phyloP scores from a whole-genome alignment of 257 asterid genomes.

The Salvia miltiorrhiza region DNA sequence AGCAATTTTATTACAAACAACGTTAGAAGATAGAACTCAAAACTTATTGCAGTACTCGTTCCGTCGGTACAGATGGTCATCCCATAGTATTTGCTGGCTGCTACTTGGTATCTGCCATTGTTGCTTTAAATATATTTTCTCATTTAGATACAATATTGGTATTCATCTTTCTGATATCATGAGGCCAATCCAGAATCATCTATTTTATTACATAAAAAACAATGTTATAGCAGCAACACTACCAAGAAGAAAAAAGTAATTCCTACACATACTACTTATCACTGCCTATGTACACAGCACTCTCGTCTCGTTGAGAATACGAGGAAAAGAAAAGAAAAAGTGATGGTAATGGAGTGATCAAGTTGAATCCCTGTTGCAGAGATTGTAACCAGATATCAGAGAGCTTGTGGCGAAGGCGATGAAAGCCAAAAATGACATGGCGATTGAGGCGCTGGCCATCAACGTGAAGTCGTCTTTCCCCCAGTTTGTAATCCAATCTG shows the following conservation, averaged over 20 bases:
- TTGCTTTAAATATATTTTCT: no score
- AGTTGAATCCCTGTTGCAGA: slow-evolving; percentile 45
- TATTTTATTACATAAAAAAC: background rate
- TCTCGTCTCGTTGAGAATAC: background rate
- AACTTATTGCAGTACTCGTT: no score
- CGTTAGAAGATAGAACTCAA: no score
- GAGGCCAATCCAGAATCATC: background rate
- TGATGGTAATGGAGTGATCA: slow-evolving; percentile 15
- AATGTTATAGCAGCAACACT: background rate
- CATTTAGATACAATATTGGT: no score
- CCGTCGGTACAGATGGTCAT: no score
- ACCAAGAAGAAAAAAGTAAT: background rate
- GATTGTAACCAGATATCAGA: slow-evolving; percentile 61
- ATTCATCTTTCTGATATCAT: no score
- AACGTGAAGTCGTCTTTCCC: slow-evolving; percentile 75
- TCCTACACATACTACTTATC: background rate
- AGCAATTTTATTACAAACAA: no score
- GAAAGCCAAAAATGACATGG: slow-evolving; percentile 76
- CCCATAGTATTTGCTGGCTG: no score
- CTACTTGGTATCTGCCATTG: no score
- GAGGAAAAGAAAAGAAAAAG: background rate
- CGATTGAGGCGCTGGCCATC: slow-evolving; percentile 76
- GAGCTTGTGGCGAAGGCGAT: slow-evolving; percentile 66
- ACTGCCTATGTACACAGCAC: slow-evolving; percentile 18
- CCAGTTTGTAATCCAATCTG: slow-evolving; percentile 82